Evolutionary conservation across 352 stramenopile genomes (phyloP), one percentile per base, ranked within the genome.

Genomic region (Pythium angustatum): DNA sequence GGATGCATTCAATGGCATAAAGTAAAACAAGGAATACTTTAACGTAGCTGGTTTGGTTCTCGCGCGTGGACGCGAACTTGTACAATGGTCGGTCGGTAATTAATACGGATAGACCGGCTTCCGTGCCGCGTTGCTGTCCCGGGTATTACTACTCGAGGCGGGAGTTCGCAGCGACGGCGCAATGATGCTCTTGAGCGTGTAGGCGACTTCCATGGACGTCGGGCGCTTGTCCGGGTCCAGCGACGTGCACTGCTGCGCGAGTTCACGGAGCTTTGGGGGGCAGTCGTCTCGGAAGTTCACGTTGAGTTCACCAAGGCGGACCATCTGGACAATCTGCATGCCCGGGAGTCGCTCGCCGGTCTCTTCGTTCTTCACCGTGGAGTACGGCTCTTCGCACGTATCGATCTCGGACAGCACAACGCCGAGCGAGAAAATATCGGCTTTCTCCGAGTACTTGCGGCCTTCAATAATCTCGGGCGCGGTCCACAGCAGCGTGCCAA

Each of bases 371-470:
- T 57, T 86, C 27, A 89, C 66, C 28, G 77, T 62, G 1, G 76
- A 68, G 62, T 88, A 94, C 15, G 85, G 85, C 5, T 67, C 47
- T 30, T 85, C 68, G 47, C 78, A 79, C 41, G 85, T 92, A 48
- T 94, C 85, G 58, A 93, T 77, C 57, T 94, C 85, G 3, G 82
- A 89, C 2, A 94, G 66, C 47, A 94, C 83, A 34, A 96, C 83
- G 33, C 88, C 90, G 24, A 96, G 80, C 30, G 85, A 93, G 69
- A 94, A 97, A 33, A 97, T 86, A 58, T 97, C 90, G 17, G 87
- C 86, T 55, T 92, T 91, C 50, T 94, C 83, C 30, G 78, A 92
- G 74, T 93, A 96, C 34, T 89, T 87, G 40, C 90, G 81, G 62
- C 85, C 85, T 58, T 89, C 71, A 22, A 97, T 91, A 59, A 96